phyloP scores from a whole-genome alignment of 257 asterid species.

The Galeopsis tetrahit region DNA sequence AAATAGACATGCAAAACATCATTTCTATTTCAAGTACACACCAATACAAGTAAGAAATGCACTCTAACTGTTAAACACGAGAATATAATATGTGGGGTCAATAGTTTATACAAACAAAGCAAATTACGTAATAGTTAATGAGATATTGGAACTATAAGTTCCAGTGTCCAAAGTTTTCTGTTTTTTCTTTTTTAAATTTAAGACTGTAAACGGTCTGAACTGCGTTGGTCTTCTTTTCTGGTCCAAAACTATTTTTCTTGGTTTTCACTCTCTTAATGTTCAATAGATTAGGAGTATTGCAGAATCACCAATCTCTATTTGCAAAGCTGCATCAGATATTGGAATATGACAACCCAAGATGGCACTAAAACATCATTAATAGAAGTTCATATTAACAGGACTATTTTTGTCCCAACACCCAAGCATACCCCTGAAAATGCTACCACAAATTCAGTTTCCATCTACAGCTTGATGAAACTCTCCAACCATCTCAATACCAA shows the following conservation, averaged over 20 bases:
- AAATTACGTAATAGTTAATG: not conserved
- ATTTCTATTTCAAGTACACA: conserved; percentile 28
- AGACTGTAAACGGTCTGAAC: not conserved
- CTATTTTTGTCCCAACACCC: not conserved
- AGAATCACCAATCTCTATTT: conserved; percentile 1
- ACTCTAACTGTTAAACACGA: conserved; percentile 11
- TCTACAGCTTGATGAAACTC: not conserved
- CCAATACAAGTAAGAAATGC: conserved; percentile 26
- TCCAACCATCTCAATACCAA: not conserved
- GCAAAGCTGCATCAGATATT: not conserved
- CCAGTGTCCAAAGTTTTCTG: not conserved
- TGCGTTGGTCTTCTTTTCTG: conserved; percentile 12
- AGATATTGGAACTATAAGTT: not conserved
- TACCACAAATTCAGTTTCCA: not conserved
- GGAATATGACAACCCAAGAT: conserved; percentile 2
- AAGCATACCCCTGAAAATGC: not conserved
- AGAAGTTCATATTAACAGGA: conserved; percentile 1
- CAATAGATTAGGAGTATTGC: not conserved
- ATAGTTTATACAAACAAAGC: not conserved
- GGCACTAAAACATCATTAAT: conserved; percentile 6
- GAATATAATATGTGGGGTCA: conserved; percentile 6
- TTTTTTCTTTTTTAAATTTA: no score
- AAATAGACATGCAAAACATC: conserved; percentile 26
- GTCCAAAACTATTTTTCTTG: not conserved
- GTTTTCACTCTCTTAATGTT: conserved; percentile 12